Evolutionary conservation across 129 eudicot species (phyloP).

Genomic region (Helianthus tuberosus): DNA sequence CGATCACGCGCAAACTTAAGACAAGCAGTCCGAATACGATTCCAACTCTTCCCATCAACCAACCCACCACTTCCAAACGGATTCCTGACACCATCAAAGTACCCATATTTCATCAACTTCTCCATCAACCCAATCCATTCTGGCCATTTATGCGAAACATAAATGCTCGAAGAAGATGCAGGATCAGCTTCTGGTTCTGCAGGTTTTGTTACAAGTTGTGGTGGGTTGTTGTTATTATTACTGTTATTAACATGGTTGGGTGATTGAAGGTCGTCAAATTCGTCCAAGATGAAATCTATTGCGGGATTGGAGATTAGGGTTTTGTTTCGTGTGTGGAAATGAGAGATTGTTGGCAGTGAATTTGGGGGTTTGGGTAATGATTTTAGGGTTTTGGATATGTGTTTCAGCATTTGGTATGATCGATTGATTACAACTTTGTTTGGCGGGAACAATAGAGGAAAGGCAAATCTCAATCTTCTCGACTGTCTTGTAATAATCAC

Average conservation of each 20-base stretch:
- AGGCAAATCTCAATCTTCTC: too few relatives aligned
- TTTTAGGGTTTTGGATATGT: conserved; percentile 29
- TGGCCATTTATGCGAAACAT: conserved; percentile 59
- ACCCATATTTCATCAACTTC: conserved; percentile 52
- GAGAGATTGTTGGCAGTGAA: conserved; percentile 20
- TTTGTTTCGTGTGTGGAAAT: conserved; percentile 34
- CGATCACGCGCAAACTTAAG: conserved; percentile 69
- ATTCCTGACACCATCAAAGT: conserved; percentile 47
- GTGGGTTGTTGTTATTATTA: background rate
- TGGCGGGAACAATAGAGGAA: conserved; percentile 30
- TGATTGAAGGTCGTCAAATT: conserved; percentile 32
- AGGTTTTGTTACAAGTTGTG: conserved; percentile 17
- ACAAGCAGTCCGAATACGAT: conserved; percentile 63
- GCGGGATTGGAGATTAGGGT: conserved; percentile 47
- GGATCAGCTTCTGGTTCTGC: background rate
- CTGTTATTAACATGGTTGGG: background rate
- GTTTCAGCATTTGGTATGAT: conserved; percentile 37
- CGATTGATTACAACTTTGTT: background rate
- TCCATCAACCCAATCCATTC: conserved; percentile 82
- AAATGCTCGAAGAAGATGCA: conserved; percentile 5
- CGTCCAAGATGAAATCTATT: conserved; percentile 52
- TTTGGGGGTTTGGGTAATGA: conserved; percentile 32
- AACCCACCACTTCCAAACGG: conserved; percentile 42
- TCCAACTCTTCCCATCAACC: conserved; percentile 49
- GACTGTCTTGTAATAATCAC: too few relatives aligned